Evolutionary conservation across 2,329 filamentous ascomycete species (phyloP), one percentile per base, ranked within the genome.

Genomic region (Eutypella sp.): DNA sequence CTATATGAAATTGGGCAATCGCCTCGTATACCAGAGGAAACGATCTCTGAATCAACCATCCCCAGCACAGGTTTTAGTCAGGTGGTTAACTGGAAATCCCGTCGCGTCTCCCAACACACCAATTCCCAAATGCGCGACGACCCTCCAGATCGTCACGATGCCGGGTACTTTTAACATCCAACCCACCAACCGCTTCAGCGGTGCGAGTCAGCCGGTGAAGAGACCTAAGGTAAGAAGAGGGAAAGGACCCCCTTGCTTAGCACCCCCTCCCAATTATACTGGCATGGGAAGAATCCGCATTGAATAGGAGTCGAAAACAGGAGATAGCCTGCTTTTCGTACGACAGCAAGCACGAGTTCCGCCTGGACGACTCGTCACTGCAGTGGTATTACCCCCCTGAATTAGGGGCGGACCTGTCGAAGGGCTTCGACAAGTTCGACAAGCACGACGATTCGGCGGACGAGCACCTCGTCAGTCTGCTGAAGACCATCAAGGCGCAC

Each of bases 321-420:
- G 93, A 99, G 72, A 87, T 99, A 53, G 80, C 92, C 4, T 89
- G 78, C 67, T 99, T 97, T 69, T 97, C 92, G 8, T 97, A 93
- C 67, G 89, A 97, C 63, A 81, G 90, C 38, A 73, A 90, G 23
- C 93, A 92, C 63, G 67, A 80, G 44, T 90, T 90, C 59, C 83
- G 75, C 41, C 78, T 85, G 3, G 89, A 89, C 52, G 85, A 87
- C 50, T 86, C 85, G 3, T 92, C 89, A 1, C 63, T 99, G 53
- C 82, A 83, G 54, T 96, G 92, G 71, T 97, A 96, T 67, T 93
- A 96, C 59, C 85, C 88, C 2, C 88, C 86, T 1, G 68, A 65
- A 23, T 65, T 93, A 2, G 82, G 83, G 8, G 78, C 79, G 6
- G 84, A 96, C 65, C 73, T 99, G 31, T 92, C 83, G 19, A 74